Conservation (phyloP, 345 rosid genomes). For the Hypericum androsaemum region DNA sequence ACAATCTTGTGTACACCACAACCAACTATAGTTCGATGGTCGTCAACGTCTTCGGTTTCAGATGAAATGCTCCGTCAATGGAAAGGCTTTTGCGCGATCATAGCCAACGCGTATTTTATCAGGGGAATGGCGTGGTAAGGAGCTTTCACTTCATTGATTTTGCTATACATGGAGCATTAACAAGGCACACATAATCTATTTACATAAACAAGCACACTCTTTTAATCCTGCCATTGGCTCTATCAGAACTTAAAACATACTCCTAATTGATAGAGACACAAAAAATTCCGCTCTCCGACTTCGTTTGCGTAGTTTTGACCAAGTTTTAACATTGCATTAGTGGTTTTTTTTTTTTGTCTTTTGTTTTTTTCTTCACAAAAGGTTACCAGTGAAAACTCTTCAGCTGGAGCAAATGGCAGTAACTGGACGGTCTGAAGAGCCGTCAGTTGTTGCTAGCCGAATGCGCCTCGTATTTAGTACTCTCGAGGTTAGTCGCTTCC, state of each 20-base stretch:
- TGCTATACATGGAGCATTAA: too few species aligned
- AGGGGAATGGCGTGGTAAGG: conserved; percentile 95
- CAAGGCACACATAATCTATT: too few species aligned
- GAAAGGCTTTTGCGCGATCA: conserved; percentile 88
- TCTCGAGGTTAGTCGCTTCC: conserved; percentile 52
- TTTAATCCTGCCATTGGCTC: too few species aligned
- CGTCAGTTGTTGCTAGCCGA: conserved; percentile 80
- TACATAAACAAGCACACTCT: too few species aligned
- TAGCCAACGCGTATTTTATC: conserved; percentile 76
- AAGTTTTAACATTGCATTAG: too few species aligned
- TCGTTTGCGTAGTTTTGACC: too few species aligned
- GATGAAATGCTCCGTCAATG: conserved; percentile 48
- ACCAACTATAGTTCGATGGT: conserved; percentile 84
- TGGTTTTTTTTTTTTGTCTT: background rate
- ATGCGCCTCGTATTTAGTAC: conserved; percentile 84
- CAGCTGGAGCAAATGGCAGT: conserved; percentile 95
- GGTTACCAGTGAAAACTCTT: conserved; percentile 96
- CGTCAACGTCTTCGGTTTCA: conserved; percentile 57
- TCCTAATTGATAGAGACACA: too few species aligned
- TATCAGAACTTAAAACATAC: too few species aligned
- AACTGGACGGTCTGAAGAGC: conserved; percentile 64
- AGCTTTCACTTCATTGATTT: background rate
- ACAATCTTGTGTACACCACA: conserved; percentile 93
- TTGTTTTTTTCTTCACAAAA: conserved; percentile 14
- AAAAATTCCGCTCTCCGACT: too few species aligned